Conservation (phyloP, 2,329 filamentous ascomycete genomes). For the Gaeumannomyces tritici region DNA sequence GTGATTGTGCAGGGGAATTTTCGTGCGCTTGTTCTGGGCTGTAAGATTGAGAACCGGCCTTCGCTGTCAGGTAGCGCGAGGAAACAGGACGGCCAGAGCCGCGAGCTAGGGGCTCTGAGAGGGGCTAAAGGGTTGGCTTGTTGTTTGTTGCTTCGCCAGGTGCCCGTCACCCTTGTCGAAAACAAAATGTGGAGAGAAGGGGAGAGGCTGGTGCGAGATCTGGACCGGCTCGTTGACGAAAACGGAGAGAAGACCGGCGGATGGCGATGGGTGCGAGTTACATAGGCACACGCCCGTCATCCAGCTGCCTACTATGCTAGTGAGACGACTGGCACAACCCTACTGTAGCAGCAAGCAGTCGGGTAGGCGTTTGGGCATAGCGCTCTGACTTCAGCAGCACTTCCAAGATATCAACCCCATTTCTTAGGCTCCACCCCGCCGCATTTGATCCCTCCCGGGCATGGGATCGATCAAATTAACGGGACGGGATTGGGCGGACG, state of each 20-base stretch:
- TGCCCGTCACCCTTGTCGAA: not conserved
- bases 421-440: not conserved
- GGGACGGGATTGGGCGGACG: not conserved
- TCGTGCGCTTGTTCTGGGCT: not conserved
- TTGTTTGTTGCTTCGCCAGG: not conserved
- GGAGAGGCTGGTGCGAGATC: not conserved
- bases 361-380: not conserved
- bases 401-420: not conserved
- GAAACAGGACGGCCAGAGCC: too few species aligned
- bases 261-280: not conserved
- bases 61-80: not conserved
- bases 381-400: not conserved
- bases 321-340: not conserved
- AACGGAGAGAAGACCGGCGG: not conserved
- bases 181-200: not conserved
- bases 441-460: not conserved
- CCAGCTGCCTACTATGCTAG: not conserved
- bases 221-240: not conserved
- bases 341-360: not conserved
- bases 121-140: not conserved
- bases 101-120: too few species aligned
- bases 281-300: not conserved
- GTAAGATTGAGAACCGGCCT: not conserved
- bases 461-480: not conserved
- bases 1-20: not conserved